Evolutionary conservation across 1,139 yeast species (phyloP), one percentile per base, ranked within the genome.

Genomic region (Insectozyma bohioensis): DNA sequence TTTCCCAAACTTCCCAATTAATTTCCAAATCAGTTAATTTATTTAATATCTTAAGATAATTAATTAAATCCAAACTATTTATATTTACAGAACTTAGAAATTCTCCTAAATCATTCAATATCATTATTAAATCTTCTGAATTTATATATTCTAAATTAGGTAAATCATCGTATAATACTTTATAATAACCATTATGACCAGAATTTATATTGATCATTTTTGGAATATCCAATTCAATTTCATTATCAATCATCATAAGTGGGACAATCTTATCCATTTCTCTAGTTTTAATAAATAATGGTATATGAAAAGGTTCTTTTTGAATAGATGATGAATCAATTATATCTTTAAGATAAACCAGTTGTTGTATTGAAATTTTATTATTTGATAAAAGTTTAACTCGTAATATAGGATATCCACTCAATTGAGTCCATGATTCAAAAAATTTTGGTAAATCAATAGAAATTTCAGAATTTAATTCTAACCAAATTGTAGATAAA

Each of bases 401-500:
- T 6, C 54, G 51, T 11, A 82, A 50, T 2, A 75, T 49, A 3
- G 92, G 90, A 35, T 60, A 70, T 0, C 87, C 87, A 1, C 79
- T 67, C 14, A 69, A 56, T 46, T 76, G 65, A 5, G 70, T 55
- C 87, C 87, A 81, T 1, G 84, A 72, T 40, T 75, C 72, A 43
- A 72, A 62, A 36, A 77, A 74, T 31, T 57, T 43, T 23, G 53
- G 47, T 19, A 71, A 37, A 36, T 72, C 74, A 16, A 61, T 38
- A 1, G 56, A 46, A 0, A 62, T 49, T 7, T 41, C 40, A 3
- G 56, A 54, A 39, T 63, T 55, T 23, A 72, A 47, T 12, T 46
- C 54, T 26, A 58, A 63, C 84, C 87, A 82, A 9, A 82, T 51
- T 37, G 80, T 84, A 24, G 64, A 52, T 3, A 84, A 75, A 45